Base-by-base conservation (phyloP, 208 protist species). In the Acanthamoeba rhysodes region DNA sequence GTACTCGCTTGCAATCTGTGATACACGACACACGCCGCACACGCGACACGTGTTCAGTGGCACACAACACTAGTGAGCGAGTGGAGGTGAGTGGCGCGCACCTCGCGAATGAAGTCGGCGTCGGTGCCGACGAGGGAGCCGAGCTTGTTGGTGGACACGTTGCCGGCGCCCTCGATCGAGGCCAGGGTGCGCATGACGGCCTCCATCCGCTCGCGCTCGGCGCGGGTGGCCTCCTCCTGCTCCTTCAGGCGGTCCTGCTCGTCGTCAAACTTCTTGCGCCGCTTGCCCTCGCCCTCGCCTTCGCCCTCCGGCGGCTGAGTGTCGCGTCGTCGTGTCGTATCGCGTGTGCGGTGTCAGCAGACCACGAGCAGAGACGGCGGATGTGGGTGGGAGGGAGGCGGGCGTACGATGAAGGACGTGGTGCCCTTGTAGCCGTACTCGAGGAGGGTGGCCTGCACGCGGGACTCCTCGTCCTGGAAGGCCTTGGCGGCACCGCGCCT, bases 391-490 rank as follows among this genome's bases (percentile, higher is more conserved):
- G 22, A 32, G n/a, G 1, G 84, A 50, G 90, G 45, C 72, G 74
- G 78, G 29, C n/a, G 55, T 90, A 90, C 84, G 34, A 72, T 45
- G 32, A 90, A 90, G 84, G 84, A 90, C 2, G 84, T 72, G 93
- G 66, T 59, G 82, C 50, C 80, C 50, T 90, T 93, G 64, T 94
- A 34, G n/a, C 96, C 97, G 95, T 97, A 97, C 76, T 97, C 96
- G 37, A 98, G 95, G 45, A 98, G 68, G 12, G 98, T 96, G 27
- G 95, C 82, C 57, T 96, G 91, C 85, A 94, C 87, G 16, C 78
- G 90, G 22, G 88, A 94, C 41, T 94, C 88, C 68, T 94, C 88
- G 41, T 94, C 88, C 50, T 62, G 55, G 55, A 62, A 90, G 37
- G 53, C 55, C 37, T 62, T 94, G n/a, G 12, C 34, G 6, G 64